These are phyloP conservation scores for Cardamine chenopodiifolia DNA, from an alignment of 345 rosid genomes.

Conservation along the genomic window DNA sequence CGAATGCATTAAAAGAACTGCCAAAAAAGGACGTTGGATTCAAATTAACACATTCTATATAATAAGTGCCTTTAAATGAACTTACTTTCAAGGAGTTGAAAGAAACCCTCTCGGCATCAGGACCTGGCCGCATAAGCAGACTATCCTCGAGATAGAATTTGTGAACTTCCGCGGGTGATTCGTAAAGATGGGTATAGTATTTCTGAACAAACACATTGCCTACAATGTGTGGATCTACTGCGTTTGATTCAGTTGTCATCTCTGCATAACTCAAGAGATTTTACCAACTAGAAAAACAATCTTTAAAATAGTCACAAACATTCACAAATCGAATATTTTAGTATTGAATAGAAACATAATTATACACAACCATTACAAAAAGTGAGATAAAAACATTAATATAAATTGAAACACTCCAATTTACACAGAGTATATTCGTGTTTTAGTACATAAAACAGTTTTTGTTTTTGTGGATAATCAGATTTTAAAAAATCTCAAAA, in stretches of 20 bases:
- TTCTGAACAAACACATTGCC: conserved; percentile 65
- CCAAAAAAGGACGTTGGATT: background rate
- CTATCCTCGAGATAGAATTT: conserved; percentile 67
- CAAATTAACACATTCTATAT: background rate
- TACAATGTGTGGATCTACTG: conserved; percentile 46
- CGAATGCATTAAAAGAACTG: background rate
- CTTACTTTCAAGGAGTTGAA: conserved; percentile 62
- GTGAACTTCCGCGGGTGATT: conserved; percentile 48
- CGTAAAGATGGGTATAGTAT: conserved; percentile 55
- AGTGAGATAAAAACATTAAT: background rate
- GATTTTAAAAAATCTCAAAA: background rate
- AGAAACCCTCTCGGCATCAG: conserved; percentile 51
- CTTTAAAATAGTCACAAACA: too few relatives aligned
- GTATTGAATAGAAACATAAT: conserved; percentile 2
- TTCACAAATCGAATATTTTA: background rate
- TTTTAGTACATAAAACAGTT: background rate
- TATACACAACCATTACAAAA: background rate
- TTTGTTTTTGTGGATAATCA: too few relatives aligned
- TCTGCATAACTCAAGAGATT: conserved; percentile 46
- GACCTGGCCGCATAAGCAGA: conserved; percentile 53
- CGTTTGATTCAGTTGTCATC: conserved; percentile 50
- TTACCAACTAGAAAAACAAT: too few relatives aligned
- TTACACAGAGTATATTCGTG: background rate
- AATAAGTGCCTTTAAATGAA: background rate
- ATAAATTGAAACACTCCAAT: background rate